These are phyloP conservation scores for Coemansia sp. DNA, from an alignment of 192 early-diverging fungal genomes.

Conservation along the genomic window DNA sequence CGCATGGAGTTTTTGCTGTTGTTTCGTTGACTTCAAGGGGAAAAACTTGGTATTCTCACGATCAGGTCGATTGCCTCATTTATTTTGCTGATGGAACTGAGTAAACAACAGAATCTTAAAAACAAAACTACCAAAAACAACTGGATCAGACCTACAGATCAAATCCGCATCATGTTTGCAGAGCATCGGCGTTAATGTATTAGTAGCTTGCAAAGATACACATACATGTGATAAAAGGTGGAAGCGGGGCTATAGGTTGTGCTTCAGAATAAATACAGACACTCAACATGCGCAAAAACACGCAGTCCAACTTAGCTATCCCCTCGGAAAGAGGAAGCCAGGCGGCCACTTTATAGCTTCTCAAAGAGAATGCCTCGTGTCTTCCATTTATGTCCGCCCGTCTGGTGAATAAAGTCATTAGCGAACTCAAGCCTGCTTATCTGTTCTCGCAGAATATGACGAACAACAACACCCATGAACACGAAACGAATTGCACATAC, in stretches of 20 bases:
- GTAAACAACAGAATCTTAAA: too few species aligned
- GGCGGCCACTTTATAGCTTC: conserved; percentile 46
- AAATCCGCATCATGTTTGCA: too few species aligned
- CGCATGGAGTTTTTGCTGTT: too few species aligned
- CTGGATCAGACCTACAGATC: too few species aligned
- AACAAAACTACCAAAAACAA: too few species aligned
- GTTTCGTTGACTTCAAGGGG: too few species aligned
- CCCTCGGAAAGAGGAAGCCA: neutral
- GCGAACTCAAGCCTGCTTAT: neutral
- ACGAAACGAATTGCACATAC: neutral
- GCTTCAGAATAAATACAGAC: conserved; percentile 55
- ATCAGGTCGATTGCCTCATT: too few species aligned
- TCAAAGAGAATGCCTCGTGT: conserved; percentile 29
- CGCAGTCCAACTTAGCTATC: conserved; percentile 43
- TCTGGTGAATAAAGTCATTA: conserved; percentile 50
- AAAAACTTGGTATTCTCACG: too few species aligned
- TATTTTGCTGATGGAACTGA: too few species aligned
- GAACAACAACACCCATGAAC: neutral
- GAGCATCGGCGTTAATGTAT: too few species aligned
- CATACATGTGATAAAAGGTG: neutral
- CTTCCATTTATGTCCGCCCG: conserved; percentile 53
- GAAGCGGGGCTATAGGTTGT: neutral
- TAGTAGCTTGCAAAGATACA: too few species aligned
- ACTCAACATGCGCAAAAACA: conserved; percentile 48
- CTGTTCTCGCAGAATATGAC: neutral